Conservation (phyloP, 2,329 filamentous ascomycete genomes). For the Aspergillus viridinutans region DNA sequence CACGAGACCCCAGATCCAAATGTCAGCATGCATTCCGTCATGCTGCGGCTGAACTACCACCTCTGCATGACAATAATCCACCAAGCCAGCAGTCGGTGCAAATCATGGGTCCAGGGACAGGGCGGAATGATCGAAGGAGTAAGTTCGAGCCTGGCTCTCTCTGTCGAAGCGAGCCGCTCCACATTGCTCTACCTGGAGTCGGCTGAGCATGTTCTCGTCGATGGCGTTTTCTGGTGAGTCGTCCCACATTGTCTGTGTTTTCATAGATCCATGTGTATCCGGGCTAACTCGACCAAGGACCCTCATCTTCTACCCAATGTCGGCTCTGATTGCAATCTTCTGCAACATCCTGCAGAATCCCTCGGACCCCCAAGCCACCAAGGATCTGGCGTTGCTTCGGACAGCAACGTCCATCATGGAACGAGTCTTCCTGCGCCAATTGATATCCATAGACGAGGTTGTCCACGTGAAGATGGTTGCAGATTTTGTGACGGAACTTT, state of each 20-base stretch:
- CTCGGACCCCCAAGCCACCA: slow-evolving; percentile 37
- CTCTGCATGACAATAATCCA: slow-evolving; percentile 55
- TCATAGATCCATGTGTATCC: neutral
- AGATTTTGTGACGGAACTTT: slow-evolving; percentile 44
- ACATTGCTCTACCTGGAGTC: slow-evolving; percentile 48
- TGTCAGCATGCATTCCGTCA: slow-evolving; percentile 46
- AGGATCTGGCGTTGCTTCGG: slow-evolving; percentile 47
- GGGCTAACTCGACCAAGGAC: slow-evolving; percentile 35
- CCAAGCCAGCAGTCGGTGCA: slow-evolving; percentile 51
- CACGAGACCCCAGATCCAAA: slow-evolving; percentile 28
- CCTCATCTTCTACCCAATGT: slow-evolving; percentile 55
- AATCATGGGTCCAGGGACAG: slow-evolving; percentile 36
- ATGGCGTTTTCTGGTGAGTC: slow-evolving; percentile 50
- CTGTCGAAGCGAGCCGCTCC: slow-evolving; percentile 54
- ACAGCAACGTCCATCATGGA: slow-evolving; percentile 44
- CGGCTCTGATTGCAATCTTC: slow-evolving; percentile 53
- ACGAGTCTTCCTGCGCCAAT: slow-evolving; percentile 27
- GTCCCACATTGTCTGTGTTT: neutral
- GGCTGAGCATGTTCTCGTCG: slow-evolving; percentile 41
- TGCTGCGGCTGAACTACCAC: slow-evolving; percentile 54
- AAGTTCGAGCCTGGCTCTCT: slow-evolving; percentile 51
- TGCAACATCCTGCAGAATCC: slow-evolving; percentile 52
- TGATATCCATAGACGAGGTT: slow-evolving; percentile 33
- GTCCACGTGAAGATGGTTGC: slow-evolving; percentile 41
- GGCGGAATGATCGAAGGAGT: slow-evolving; percentile 43